Evolutionary conservation across 1,284 basidiomycete genomes (phyloP), one percentile per base, ranked within the genome.

Genomic region (Sanghuangporus baumii): DNA sequence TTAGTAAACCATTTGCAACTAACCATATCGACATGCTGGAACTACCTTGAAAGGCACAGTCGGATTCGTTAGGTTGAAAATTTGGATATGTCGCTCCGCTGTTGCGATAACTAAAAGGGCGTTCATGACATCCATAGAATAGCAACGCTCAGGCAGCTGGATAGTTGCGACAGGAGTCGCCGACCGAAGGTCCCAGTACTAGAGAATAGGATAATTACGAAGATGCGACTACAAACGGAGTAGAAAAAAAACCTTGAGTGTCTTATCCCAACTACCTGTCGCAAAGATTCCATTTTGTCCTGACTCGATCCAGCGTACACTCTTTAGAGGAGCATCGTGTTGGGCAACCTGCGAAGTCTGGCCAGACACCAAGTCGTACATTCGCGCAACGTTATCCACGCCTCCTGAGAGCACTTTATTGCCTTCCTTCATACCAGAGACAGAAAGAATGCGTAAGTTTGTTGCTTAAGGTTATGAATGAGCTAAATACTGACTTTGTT

Each of bases 181-280:
- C 7, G 84, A 79, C 57, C 92, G 84, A 65, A 94, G 73, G 75
- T 97, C 93, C 95, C 96, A 98, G 72, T 96, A 97, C 93, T 96
- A 43, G 16, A 40, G 3, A 4, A 14, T 16, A 12, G n/a, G 9
- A 9, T 8, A 20, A 6, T n/a, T 52, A 11, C 55, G 7, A 31
- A 46, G 16, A 20, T 1, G 16, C 26, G 6, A 6, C 6, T 23
- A 14, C 1, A 20, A 50, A 23, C 36, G 20, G 14, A 16, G 31
- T 47, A 31, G 23, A 23, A 38, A 26, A 69, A 73, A 52, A 61
- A 93, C 91, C 81, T 93, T 94, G 69, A 96, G 73, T 14, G 89
- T 92, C 76, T 93, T 94, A 73, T 97, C 94, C 94, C 94, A 97
- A 59, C 91, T 91, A 1, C 91, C 94, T 0, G 94, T 96, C 14